These are phyloP conservation scores for Dalbergia cultrata DNA, from an alignment of 306 rosid genomes.

Conservation along the genomic window DNA sequence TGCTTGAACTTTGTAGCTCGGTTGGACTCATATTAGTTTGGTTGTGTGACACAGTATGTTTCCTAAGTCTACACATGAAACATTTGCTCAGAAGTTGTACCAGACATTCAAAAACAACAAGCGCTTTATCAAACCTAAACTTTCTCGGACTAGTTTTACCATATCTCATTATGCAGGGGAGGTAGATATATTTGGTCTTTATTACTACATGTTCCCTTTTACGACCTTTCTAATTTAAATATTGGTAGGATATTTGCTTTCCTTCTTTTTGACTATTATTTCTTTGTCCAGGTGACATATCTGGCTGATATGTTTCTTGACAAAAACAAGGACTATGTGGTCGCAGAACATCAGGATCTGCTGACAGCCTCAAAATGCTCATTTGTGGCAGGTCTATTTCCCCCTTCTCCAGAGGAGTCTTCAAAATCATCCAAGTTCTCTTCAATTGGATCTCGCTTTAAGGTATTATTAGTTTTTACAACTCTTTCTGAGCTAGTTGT, in stretches of 20 bases:
- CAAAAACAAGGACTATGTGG: conserved; percentile 99
- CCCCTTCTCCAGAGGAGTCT: conserved; percentile 87
- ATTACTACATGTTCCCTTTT: conserved; percentile 42
- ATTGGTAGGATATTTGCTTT: conserved; percentile 38
- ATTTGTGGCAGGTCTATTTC: conserved; percentile 90
- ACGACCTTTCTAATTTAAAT: conserved; percentile 6
- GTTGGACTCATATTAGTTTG: conserved; percentile 51
- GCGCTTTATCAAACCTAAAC: conserved; percentile 98
- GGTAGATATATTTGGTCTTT: conserved; percentile 62
- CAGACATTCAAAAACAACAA: conserved; percentile 97
- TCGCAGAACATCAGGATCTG: conserved; percentile 96
- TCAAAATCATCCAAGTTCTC: conserved; percentile 96
- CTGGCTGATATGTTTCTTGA: conserved; percentile 96
- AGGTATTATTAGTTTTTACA: conserved; percentile 58
- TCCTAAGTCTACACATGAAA: conserved; percentile 99
- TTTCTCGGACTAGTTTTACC: conserved; percentile 95
- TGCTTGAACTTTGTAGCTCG: conserved; percentile 45
- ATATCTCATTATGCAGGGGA: conserved; percentile 99
- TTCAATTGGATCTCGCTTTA: conserved; percentile 98
- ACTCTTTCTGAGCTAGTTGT: conserved; percentile 33
- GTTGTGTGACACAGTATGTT: conserved; percentile 86
- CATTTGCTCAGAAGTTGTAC: conserved; percentile 96
- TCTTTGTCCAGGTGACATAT: conserved; percentile 78
- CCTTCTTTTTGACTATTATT: conserved; percentile 34
- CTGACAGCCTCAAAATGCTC: conserved; percentile 87